Evolutionary conservation across 768 basidiomycete species (phyloP), one percentile per base, ranked within the genome.

Genomic region (Hydnomerulius pinastri): DNA sequence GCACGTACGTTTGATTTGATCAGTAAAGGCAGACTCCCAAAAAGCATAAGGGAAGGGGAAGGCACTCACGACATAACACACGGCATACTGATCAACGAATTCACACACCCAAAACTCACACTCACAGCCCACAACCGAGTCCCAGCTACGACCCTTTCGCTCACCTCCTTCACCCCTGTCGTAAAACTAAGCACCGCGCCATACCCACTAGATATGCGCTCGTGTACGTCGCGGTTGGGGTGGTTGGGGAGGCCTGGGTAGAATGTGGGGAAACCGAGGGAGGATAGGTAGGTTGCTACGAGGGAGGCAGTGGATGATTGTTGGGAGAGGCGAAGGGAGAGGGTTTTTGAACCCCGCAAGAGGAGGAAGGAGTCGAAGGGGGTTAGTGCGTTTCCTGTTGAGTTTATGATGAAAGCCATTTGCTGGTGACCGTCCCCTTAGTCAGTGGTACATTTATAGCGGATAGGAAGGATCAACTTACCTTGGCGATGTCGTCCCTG

Each of bases 51-150:
- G 23, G 51, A 46, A 40, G 15, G 30, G 28, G 53, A 12, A 7
- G 55, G 20, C 11, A 89, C 95, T 74, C 70, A 98, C 96, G 94
- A 97, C 97, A 99, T 98, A 60, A 92, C 85, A 68, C 97, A 98
- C 30, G 97, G 97, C 96, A 99, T 98, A 56, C 90, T 93, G 72
- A 98, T 98, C 68, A 99, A 68, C 63, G 91, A 93, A 74, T 99
- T 99, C 53, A 99, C 95, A 58, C 91, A 94, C 27, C 97, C 97
- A 63, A 99, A 99, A 66, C 92, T 94, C 60, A 99, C 97, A 54
- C 89, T 92, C 63, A 99, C 98, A 17, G 95, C 92, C 95, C 96
- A 99, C 23, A 99, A 74, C 46, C 93, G 79, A 13, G 97, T 91
- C 1, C 86, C 90, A 5, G 88, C 96, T 8, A 99, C 94, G 53